Conservation (phyloP, 208 protist species). For the Leishmania martiniquensis region DNA sequence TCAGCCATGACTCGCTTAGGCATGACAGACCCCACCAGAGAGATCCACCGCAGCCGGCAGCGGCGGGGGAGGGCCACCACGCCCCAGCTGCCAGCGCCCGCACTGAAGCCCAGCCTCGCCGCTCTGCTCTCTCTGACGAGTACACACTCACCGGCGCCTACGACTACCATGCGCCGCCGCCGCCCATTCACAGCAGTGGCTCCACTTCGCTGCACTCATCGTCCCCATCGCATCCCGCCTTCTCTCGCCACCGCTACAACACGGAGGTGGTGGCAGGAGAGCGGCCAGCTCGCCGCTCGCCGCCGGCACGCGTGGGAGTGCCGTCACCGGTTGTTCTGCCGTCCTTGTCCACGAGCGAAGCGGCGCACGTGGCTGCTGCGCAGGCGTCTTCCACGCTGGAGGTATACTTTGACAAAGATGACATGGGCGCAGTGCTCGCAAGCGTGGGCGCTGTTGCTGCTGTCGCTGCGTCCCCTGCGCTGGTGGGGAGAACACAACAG, state of each 20-base stretch:
- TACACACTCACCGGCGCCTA: not conserved
- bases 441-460: constrained; percentile 9
- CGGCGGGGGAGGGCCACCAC: not conserved
- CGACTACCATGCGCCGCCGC: not conserved
- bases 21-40: not conserved
- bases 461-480: not conserved
- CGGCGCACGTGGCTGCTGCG: constrained; percentile 3
- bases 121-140: not conserved
- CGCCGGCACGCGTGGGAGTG: not conserved
- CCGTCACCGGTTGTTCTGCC: constrained; percentile 22
- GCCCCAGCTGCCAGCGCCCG: not conserved
- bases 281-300: not conserved
- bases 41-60: not conserved
- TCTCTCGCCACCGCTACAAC: not conserved
- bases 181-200: not conserved
- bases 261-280: not conserved
- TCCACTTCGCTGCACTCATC: not conserved
- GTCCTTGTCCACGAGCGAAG: constrained; percentile 14
- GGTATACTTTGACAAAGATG: constrained; percentile 21
- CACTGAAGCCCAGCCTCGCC: not conserved
- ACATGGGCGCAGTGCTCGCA: constrained; percentile 18
- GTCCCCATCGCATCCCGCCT: not conserved
- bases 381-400: constrained; percentile 13
- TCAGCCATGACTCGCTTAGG: not conserved
- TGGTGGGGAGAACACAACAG: not conserved